phyloP scores from a whole-genome alignment of 257 asterid species.

The Solanum chilense region DNA sequence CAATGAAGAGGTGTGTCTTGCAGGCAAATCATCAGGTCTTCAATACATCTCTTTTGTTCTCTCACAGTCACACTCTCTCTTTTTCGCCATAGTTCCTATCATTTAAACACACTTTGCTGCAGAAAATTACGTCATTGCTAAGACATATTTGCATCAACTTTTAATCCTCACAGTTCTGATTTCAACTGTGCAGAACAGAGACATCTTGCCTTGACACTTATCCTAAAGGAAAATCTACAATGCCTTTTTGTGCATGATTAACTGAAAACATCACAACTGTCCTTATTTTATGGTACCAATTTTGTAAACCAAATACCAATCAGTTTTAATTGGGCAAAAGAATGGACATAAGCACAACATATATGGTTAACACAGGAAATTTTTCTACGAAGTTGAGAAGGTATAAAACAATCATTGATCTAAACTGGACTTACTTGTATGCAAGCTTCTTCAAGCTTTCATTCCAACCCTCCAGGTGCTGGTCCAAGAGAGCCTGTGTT shows the following conservation, averaged over 20 bases:
- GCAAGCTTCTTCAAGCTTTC: slow-evolving; percentile 89
- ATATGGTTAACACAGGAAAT: background rate
- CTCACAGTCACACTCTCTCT: background rate
- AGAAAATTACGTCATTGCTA: background rate
- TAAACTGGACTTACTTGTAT: slow-evolving; percentile 51
- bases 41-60: background rate
- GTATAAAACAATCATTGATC: background rate
- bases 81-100: background rate
- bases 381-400: background rate
- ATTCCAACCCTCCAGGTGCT: slow-evolving; percentile 86
- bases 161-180: background rate
- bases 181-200: background rate
- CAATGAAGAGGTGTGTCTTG: background rate
- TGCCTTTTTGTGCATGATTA: background rate
- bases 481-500: slow-evolving; percentile 85
- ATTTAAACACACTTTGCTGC: background rate
- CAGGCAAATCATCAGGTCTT: background rate
- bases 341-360: background rate
- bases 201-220: background rate
- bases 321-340: background rate
- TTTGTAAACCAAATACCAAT: background rate
- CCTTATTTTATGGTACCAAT: background rate
- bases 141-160: background rate
- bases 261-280: background rate
- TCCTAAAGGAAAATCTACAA: background rate